Evolutionary conservation across 1,139 yeast genomes (phyloP).

Genomic region (Geotrichum macrosporum): DNA sequence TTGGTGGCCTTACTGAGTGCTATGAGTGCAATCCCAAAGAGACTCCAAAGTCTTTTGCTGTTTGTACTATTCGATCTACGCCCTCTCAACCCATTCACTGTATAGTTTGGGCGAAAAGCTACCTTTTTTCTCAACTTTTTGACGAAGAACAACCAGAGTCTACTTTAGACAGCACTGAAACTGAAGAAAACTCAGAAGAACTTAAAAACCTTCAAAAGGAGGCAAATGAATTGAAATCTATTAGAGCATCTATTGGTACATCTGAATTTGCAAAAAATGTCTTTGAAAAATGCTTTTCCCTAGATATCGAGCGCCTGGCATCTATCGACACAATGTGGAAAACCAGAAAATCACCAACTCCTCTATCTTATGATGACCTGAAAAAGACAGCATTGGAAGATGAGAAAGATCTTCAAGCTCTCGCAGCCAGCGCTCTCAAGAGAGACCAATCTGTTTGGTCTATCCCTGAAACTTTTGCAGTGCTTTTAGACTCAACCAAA

Average conservation of each 20-base stretch:
- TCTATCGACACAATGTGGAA: slow-evolving; percentile 77
- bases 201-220: slow-evolving; percentile 65
- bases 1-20: slow-evolving; percentile 80
- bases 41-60: slow-evolving; percentile 87
- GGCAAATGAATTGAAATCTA: slow-evolving; percentile 65
- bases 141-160: slow-evolving; percentile 48
- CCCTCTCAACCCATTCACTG: slow-evolving; percentile 97
- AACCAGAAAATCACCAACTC: slow-evolving; percentile 60
- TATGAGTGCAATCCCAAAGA: slow-evolving; percentile 87
- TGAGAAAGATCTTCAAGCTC: slow-evolving; percentile 6
- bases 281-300: slow-evolving; percentile 49
- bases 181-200: slow-evolving; percentile 43
- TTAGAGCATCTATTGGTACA: slow-evolving; percentile 44
- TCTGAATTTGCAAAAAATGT: slow-evolving; percentile 41
- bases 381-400: slow-evolving; percentile 20
- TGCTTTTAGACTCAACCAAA: slow-evolving; percentile 50
- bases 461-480: slow-evolving; percentile 57
- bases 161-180: slow-evolving; percentile 50
- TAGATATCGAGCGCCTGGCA: slow-evolving; percentile 71
- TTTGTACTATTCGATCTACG: slow-evolving; percentile 93
- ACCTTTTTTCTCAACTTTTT: slow-evolving; percentile 75
- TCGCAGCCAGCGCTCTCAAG: slow-evolving; percentile 34
- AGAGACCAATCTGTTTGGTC: slow-evolving; percentile 65
- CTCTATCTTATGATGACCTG: slow-evolving; percentile 44
- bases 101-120: slow-evolving; percentile 96